Evolutionary conservation across 805 yeast species (phyloP).

Genomic region (Naumovozyma castellii): DNA sequence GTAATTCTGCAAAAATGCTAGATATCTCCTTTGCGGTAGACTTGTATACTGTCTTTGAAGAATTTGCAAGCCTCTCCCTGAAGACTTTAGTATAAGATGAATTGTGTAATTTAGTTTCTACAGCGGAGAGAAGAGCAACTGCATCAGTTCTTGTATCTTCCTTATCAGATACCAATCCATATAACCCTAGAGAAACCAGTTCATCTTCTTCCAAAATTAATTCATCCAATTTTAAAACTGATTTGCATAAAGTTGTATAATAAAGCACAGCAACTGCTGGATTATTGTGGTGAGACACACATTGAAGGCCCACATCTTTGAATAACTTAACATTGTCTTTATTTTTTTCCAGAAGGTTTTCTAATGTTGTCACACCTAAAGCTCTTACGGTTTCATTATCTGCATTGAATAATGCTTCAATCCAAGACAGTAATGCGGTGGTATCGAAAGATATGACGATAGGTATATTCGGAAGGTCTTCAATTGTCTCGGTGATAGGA

Average conservation of each 20-base stretch:
- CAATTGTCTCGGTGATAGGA: constrained; percentile 44
- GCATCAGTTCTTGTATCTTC: constrained; percentile 63
- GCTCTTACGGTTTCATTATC: constrained; percentile 47
- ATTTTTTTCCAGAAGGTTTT: constrained; percentile 56
- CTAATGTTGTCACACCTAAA: constrained; percentile 62
- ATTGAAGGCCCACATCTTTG: constrained; percentile 58
- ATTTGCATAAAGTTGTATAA: constrained; percentile 60
- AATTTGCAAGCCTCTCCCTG: constrained; percentile 61
- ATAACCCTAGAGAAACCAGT: constrained; percentile 63
- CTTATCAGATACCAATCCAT: constrained; percentile 68
- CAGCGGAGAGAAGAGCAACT: constrained; percentile 52
- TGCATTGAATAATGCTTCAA: constrained; percentile 58
- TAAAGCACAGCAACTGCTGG: constrained; percentile 54
- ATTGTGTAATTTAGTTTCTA: constrained; percentile 53
- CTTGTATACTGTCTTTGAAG: constrained; percentile 75
- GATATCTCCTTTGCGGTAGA: constrained; percentile 77
- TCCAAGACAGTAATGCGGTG: constrained; percentile 64
- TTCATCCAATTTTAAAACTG: constrained; percentile 42
- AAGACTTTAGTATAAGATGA: constrained; percentile 47
- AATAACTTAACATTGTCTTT: constrained; percentile 40
- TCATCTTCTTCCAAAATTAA: constrained; percentile 52
- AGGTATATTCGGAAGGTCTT: constrained; percentile 16
- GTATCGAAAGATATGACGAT: constrained; percentile 63
- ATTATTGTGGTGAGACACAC: constrained; percentile 48
- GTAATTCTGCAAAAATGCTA: constrained; percentile 52